Evolutionary conservation across 208 protist species (phyloP).

Genomic region (Kentomonas sorsogonicus): DNA sequence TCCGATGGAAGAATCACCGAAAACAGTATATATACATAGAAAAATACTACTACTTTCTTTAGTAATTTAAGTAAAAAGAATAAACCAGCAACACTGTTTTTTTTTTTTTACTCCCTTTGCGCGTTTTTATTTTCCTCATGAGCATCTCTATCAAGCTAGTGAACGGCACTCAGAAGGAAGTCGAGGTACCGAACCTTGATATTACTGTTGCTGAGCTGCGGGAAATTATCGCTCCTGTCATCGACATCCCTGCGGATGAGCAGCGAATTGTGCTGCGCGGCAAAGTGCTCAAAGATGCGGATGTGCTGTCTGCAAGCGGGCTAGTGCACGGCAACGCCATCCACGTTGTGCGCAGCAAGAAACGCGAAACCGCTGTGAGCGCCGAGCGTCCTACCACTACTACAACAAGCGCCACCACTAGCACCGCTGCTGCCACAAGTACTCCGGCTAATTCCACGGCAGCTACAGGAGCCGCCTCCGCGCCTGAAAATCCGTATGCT

Average conservation of each 20-base stretch:
- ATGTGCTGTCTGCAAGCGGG: slow-evolving; percentile 63
- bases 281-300: slow-evolving; percentile 82
- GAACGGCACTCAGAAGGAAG: slow-evolving; percentile 59
- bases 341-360: slow-evolving; percentile 83
- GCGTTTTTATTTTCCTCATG: slow-evolving; percentile 31
- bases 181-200: slow-evolving; percentile 69
- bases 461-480: slow-evolving; percentile 5
- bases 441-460: not conserved
- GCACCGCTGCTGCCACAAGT: slow-evolving; percentile 4
- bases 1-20: too few relatives aligned
- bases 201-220: slow-evolving; percentile 75
- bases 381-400: slow-evolving; percentile 8
- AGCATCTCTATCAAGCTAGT: slow-evolving; percentile 76
- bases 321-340: slow-evolving; percentile 75
- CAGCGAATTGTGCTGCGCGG: slow-evolving; percentile 80
- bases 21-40: not conserved
- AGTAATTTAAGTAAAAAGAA: not conserved
- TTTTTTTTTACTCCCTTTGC: slow-evolving; percentile 1
- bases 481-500: slow-evolving; percentile 53
- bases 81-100: not conserved
- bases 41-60: not conserved
- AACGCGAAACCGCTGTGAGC: slow-evolving; percentile 12
- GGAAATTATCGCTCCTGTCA: slow-evolving; percentile 26
- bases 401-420: slow-evolving; percentile 4
- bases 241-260: slow-evolving; percentile 72